Base-by-base conservation (phyloP, 2,329 filamentous ascomycete genomes). In the Cercospora zeina region DNA sequence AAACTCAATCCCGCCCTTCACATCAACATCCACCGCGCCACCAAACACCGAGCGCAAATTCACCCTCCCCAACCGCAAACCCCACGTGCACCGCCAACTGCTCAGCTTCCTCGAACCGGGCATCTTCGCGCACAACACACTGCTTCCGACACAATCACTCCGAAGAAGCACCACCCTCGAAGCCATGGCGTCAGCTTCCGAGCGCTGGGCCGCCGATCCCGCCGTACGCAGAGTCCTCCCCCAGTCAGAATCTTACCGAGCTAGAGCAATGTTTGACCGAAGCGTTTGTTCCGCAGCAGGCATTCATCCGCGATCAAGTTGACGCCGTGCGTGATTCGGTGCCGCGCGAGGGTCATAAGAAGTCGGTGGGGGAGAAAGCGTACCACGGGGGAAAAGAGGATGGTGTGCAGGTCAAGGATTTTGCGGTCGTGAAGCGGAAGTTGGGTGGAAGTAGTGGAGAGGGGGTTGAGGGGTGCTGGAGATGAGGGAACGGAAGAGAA, bases 41-140 rank as follows among this genome's bases (percentile, higher is more conserved):
- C 30, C 24, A 33, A 56, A 39, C 21, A 13, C n/a, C 14, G 54
- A 56, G 8, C 54, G 36, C 54, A 39, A 36, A 39, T 56, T n/a
- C 36, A 45, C 54, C 1, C 33, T 56, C n/a, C 54, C 33, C 3
- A 14, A 45, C 7, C 33, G 54, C 14, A 56, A 21, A 21, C 9
- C 5, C 2, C 16, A 56, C 21, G 16, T 42, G 16, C n/a, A 42
- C 2, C 54, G 34, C 14, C 33, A 19, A 21, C 54, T 56, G 2
- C 36, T 56, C 34, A 56, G n/a, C n/a, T 42, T 56, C 54, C 54
- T 56, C 54, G 54, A 56, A 1, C 54, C 54, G 9, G 34, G 34
- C 21, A 56, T 56, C 54, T 56, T 56, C 36, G 54, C 54, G 24
- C 54, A 45, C 54, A 57, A 57, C 14, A 57, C 54, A 31, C 54